Base-by-base conservation (phyloP, 306 rosid species). In the Sicyos baderoa region DNA sequence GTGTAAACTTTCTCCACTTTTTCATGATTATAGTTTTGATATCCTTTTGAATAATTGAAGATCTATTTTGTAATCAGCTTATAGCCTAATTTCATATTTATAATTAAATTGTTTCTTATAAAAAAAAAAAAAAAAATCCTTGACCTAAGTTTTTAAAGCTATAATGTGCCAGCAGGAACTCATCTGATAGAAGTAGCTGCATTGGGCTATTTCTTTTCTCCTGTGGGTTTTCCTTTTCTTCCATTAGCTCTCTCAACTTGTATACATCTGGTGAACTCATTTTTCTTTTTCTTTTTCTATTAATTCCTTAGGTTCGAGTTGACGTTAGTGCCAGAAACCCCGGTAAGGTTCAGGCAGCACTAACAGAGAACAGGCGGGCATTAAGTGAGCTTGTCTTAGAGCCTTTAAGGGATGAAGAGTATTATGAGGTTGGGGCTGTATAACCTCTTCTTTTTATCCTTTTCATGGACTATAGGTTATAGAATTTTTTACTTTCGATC, bases 301-400 rank as follows among this genome's bases (percentile, higher is more conserved):
- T 71, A 35, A 35, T 35, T 35, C 42, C 7, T 35, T 35, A 94
- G 99, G 96, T 94, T 72, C 90, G 99, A 63, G 97, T 94, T 80
- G 99, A 94, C 83, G 97, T 94, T 72, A 94, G 99, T 76, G 97
- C 99, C 69, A 82, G 97, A 85, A 77, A 86, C 77, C 97, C 95
- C 1, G 99, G 99, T 32, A 94, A 94, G 80, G 85, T 94, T 82
- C 99, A 90, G 85, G 97, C 96, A 27, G 91, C 99, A 15, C 74
- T 88, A 82, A 94, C 97, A 27, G 99, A 94, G 84, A 94, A 70
- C 74, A 85, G 97, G 85, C 87, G 88, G 80, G 87, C 83, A 64
- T 84, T 94, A 18, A 77, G 72, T 72, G 96, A 88, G 74, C 88
- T 94, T 71, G 88, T 90, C 54, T 82, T 90, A 59, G 99, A 94